A percentile compares a stretch with the other conserved stretches of the same genome.
Evolutionary conservation across 2,329 filamentous ascomycete genomes (phyloP).

Genomic region (Coleophoma cylindrospora): DNA sequence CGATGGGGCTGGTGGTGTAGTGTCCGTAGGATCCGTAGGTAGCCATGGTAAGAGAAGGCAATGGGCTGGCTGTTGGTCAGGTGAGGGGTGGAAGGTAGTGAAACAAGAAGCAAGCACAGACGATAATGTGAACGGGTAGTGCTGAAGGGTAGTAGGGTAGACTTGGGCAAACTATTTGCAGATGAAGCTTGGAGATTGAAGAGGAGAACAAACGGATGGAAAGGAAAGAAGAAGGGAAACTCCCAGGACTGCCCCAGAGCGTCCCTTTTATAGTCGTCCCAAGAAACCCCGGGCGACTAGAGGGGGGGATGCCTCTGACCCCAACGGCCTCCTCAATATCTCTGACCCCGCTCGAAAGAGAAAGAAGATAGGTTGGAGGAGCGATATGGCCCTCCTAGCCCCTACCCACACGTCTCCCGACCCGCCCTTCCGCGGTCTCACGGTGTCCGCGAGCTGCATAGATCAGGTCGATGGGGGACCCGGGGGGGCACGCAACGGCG

Average conservation of each 20-base stretch:
- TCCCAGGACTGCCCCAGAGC: constrained; percentile 38
- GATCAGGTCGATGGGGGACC: constrained; percentile 20
- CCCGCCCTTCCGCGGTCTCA: constrained; percentile 22
- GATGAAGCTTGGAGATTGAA: constrained; percentile 12
- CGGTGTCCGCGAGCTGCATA: constrained; percentile 21
- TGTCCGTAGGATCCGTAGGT: constrained; percentile 53
- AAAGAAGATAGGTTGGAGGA: constrained; percentile 26
- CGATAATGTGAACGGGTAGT: constrained; percentile 4
- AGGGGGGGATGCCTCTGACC: constrained; percentile 27
- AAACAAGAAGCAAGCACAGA: constrained; percentile 19
- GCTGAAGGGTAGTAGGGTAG: constrained; percentile 12
- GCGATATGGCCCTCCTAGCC: constrained; percentile 13
- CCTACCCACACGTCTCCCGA: constrained; percentile 11
- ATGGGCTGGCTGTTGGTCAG: constrained; percentile 6
- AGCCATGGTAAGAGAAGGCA: constrained; percentile 40
- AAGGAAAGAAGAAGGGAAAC: constrained; percentile 48
- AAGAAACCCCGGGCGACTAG: constrained; percentile 17
- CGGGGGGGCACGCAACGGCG: constrained; percentile 13
- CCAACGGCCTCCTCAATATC: constrained; percentile 21
- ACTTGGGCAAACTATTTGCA: constrained; percentile 20
- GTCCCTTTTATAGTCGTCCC: constrained; percentile 61
- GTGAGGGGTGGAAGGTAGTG: constrained; percentile 9
- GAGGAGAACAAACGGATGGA: constrained; percentile 27
- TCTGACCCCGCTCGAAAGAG: constrained; percentile 31
- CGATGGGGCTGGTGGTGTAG: constrained; percentile 51